phyloP scores from a whole-genome alignment of 495 filamentous ascomycete genomes.

The Penicillium steckii region DNA sequence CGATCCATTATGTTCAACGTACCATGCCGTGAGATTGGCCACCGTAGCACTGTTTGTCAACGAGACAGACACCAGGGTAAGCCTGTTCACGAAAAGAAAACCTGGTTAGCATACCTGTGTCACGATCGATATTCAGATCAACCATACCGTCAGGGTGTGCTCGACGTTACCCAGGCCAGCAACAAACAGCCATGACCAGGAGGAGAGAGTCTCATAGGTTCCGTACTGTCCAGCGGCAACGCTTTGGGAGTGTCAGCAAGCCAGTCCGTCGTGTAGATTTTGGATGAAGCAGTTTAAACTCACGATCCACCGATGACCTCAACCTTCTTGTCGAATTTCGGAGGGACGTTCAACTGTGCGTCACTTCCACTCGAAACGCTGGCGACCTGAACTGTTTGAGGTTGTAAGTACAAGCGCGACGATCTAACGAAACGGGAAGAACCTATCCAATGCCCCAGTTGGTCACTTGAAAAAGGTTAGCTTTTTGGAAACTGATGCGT shows the following conservation, averaged over 20 bases:
- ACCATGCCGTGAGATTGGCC: constrained; percentile 33
- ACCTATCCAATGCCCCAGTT: constrained; percentile 65
- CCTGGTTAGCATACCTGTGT: not conserved
- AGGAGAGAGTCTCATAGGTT: constrained; percentile 62
- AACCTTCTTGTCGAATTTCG: constrained; percentile 51
- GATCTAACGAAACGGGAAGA: not conserved
- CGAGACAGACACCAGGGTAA: constrained; percentile 61
- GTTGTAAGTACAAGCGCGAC: constrained; percentile 3
- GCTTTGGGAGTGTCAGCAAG: constrained; percentile 8
- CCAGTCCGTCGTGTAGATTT: not conserved
- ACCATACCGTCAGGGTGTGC: constrained; percentile 53
- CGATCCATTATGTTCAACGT: not conserved
- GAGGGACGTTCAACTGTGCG: constrained; percentile 50
- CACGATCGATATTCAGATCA: not conserved
- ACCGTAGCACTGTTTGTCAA: constrained; percentile 59
- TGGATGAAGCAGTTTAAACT: constrained; percentile 4
- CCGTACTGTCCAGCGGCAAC: constrained; percentile 56
- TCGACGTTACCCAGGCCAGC: constrained; percentile 64
- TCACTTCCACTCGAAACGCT: constrained; percentile 51
- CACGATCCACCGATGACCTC: constrained; percentile 66
- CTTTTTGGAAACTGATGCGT: not conserved
- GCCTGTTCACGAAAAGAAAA: constrained; percentile 25
- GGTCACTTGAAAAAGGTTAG: constrained; percentile 46
- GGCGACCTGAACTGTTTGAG: constrained; percentile 52
- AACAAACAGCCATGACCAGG: constrained; percentile 55